Evolutionary conservation across 768 basidiomycete genomes (phyloP).

Genomic region (Tylopilus felleus): DNA sequence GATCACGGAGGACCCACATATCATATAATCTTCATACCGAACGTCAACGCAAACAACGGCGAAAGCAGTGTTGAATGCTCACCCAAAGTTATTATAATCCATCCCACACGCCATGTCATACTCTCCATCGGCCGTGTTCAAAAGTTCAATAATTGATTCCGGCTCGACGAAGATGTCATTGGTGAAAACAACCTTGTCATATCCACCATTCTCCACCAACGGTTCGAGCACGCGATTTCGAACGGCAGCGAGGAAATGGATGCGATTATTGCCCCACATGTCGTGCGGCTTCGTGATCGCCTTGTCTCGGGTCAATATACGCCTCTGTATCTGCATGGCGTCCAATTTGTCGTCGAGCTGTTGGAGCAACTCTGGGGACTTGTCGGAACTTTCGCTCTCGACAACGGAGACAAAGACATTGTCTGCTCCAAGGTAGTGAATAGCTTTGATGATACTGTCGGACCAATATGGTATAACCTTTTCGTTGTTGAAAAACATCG

Average conservation of each 20-base stretch:
- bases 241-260: slow-evolving; percentile 18
- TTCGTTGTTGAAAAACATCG: slow-evolving; percentile 40
- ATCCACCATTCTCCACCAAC: slow-evolving; percentile 33
- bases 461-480: slow-evolving; percentile 40
- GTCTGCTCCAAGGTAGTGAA: slow-evolving; percentile 39
- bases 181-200: slow-evolving; percentile 39
- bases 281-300: slow-evolving; percentile 7
- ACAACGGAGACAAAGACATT: slow-evolving; percentile 43
- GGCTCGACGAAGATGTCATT: slow-evolving; percentile 43
- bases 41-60: not conserved
- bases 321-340: slow-evolving; percentile 10
- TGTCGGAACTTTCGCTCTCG: slow-evolving; percentile 34
- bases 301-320: slow-evolving; percentile 12
- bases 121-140: slow-evolving; percentile 36
- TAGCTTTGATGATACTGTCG: slow-evolving; percentile 31
- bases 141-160: slow-evolving; percentile 38
- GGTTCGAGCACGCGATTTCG: slow-evolving; percentile 44
- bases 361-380: slow-evolving; percentile 9
- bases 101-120: slow-evolving; percentile 45
- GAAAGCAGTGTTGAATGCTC: not conserved
- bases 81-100: slow-evolving; percentile 37
- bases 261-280: not conserved
- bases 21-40: slow-evolving; percentile 18
- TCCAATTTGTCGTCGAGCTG: slow-evolving; percentile 8
- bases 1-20: slow-evolving; percentile 24